phyloP scores from a whole-genome alignment of 371 early-diverging fungal species.

The Mucor lusitanicus region DNA sequence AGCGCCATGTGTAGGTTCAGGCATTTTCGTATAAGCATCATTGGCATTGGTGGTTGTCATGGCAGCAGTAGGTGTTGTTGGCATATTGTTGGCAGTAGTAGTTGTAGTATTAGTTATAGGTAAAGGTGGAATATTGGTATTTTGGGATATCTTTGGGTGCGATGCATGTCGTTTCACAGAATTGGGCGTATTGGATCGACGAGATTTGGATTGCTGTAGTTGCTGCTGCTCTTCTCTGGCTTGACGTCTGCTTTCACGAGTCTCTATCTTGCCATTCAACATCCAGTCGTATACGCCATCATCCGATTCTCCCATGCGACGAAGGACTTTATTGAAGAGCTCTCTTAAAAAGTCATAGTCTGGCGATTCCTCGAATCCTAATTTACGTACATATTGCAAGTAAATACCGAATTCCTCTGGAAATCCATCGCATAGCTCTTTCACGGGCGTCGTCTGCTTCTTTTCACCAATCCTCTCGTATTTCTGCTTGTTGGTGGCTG shows the following conservation, averaged over 20 bases:
- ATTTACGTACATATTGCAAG: conserved; percentile 89
- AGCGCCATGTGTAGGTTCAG: conserved; percentile 12
- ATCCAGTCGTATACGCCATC: conserved; percentile 98
- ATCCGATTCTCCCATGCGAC: conserved; percentile 74
- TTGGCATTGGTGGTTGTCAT: conserved; percentile 4
- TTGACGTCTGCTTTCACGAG: conserved; percentile 31
- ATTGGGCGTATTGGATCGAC: conserved; percentile 19
- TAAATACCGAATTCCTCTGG: conserved; percentile 95
- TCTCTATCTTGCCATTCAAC: conserved; percentile 54
- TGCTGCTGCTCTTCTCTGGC: conserved; percentile 17
- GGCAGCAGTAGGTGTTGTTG: conserved; percentile 1
- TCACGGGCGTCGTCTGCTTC: conserved; percentile 92
- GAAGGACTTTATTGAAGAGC: conserved; percentile 85
- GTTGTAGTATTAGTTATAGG: conserved; percentile 7
- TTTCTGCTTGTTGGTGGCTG: conserved; percentile 98
- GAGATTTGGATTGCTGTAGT: conserved; percentile 13
- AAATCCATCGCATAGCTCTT: conserved; percentile 92
- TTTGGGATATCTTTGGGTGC: conserved; percentile 22
- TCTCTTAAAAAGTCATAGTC: conserved; percentile 92
- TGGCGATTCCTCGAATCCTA: conserved; percentile 97
- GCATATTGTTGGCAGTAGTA: neutral
- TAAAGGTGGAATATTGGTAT: conserved; percentile 18
- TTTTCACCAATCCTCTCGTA: conserved; percentile 98
- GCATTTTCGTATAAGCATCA: conserved; percentile 23
- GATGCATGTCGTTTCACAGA: conserved; percentile 30